Evolutionary conservation across 2,329 filamentous ascomycete genomes (phyloP).

Genomic region (Microdochium paspali): DNA sequence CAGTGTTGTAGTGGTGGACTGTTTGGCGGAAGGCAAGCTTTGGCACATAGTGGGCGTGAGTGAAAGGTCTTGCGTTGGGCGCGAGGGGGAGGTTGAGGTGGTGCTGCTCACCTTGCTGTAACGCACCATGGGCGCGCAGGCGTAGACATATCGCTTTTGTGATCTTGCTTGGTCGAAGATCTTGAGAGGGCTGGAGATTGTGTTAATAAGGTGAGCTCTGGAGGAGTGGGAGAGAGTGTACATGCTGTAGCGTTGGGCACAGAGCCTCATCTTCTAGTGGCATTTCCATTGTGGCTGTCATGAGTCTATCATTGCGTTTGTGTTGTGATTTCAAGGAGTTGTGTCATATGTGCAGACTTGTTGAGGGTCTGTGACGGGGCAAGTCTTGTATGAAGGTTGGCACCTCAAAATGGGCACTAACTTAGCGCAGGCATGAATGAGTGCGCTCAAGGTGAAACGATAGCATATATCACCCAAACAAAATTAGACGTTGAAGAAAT

Average conservation of each 20-base stretch:
- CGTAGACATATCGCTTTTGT: constrained; percentile 29
- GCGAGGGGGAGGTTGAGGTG: background rate
- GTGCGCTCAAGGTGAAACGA: no score
- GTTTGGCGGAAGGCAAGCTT: constrained; percentile 62
- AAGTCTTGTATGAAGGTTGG: no score
- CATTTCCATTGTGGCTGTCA: constrained; percentile 9
- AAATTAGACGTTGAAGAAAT: no score
- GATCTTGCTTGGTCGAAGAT: constrained; percentile 31
- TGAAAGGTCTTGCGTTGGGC: background rate
- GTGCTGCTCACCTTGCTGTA: constrained; percentile 14
- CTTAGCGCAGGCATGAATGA: no score
- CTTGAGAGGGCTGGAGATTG: constrained; percentile 24
- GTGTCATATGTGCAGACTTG: no score
- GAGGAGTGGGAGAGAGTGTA: background rate
- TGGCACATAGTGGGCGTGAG: constrained; percentile 12
- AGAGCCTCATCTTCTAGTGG: constrained; percentile 8
- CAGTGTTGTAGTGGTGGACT: constrained; percentile 52
- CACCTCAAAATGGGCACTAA: no score
- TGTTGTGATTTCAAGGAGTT: no score
- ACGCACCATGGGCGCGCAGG: constrained; percentile 33
- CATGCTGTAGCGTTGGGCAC: constrained; percentile 14
- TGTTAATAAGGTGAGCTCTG: background rate
- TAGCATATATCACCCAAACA: no score
- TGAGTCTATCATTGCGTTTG: background rate
- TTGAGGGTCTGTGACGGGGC: no score